Base-by-base conservation (phyloP, 768 basidiomycete genomes). In the Dentipellis fragilis region DNA sequence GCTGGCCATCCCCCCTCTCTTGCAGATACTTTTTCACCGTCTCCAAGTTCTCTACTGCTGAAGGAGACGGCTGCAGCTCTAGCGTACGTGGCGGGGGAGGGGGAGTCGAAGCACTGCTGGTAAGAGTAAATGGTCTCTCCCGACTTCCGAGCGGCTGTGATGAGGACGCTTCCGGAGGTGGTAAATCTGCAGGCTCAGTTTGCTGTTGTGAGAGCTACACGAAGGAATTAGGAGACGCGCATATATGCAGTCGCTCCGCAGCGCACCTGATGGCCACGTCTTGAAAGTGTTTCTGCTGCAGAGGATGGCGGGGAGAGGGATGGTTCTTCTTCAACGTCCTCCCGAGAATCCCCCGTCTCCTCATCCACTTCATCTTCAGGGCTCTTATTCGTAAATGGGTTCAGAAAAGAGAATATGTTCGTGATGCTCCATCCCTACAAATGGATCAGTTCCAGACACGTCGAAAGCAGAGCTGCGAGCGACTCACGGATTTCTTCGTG, bases 401-500 rank as follows among this genome's bases (percentile, higher is more conserved):
- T 81, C 21, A 85, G 62, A 60, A 69, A 79, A 59, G 62, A 75
- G 12, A 84, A 64, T 10, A 84, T 61, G 12, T 73, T 73, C 2
- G 76, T 69, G 57, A 84, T 65, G 59, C 75, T 76, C 83, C 83
- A 85, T 19, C 58, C 51, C 63, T 64, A 67, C 49, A 67, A 59
- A 53, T 51, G 11, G 17, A 51, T 42, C 21, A 54, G n/a, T 54
- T 55, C 50, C 60, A 39, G 46, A 46, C 40, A 22, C 52, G 47
- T 49, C 54, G 36, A 54, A 38, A 37, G 16, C 12, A 12, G 49
- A 54, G 57, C 29, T 39, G 22, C 10, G 39, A 35, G 37, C 12
- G 37, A 62, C 75, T 56, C 56, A 81, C 80, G 34, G 80, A 74
- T 76, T 81, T 79, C 71, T 76, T 71, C 34, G 60, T 56, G 66